Base-by-base conservation (phyloP, 805 yeast genomes). In the Monosporozyma aerobia region DNA sequence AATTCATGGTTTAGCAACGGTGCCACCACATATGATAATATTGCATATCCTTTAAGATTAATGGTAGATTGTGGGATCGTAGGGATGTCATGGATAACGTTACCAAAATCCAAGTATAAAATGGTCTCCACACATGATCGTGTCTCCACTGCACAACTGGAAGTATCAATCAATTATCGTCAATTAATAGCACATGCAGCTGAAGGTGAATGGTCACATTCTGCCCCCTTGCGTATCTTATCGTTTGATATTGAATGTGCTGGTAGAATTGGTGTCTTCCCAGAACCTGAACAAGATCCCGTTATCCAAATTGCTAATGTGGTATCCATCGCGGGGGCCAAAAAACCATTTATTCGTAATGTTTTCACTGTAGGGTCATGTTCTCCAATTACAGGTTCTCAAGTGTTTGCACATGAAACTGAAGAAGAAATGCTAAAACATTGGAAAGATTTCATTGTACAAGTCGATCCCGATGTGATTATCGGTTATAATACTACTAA, bases 221-320 rank as follows among this genome's bases (percentile, higher is more conserved):
- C 87, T 72, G 98, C 99, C 1, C 99, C 99, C 0, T 75, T 94
- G 54, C 83, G 99, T 63, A 83, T 94, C 48, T 73, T 94, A 59
- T 90, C 97, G 10, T 92, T 94, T 68, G 99, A 94, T 76, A 94
- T 94, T 56, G 99, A 94, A 70, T 94, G 99, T 77, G 94, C 99
- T 3, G 99, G 99, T 46, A 81, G 99, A 69, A 86, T 88, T 58
- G 99, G 99, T 51, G 79, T 94, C 11, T 94, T 94, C 68, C 99
- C 99, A 1, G 99, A 94, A 64, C 85, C 99, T 1, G 86, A 86
- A 56, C 78, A 81, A 47, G 99, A 94, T 72, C 86, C 97, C 0
- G 96, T 94, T 9, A 94, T 94, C 64, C 99, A 95, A 70, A 95
- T 94, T 57, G 99, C 99, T 5, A 92, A 89, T 63, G 97, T 94